Percentiles rank a stretch among this genome's conserved stretches.
Conservation (phyloP, 2,329 filamentous ascomycete species). For the Colletotrichum falcatum region DNA sequence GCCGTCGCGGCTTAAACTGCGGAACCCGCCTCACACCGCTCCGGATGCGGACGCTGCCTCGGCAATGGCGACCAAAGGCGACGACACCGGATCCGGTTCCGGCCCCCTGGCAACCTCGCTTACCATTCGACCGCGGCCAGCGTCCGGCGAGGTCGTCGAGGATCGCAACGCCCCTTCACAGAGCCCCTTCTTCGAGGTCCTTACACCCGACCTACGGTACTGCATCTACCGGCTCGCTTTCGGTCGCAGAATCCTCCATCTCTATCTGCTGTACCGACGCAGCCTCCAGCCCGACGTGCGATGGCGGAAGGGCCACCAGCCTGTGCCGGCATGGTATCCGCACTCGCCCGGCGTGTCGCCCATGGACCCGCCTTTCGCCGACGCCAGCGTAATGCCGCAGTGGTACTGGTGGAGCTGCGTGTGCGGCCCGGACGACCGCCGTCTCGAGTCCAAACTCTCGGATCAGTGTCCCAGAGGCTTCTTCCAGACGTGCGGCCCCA, state of each 20-base stretch:
- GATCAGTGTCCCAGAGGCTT: conserved; percentile 40
- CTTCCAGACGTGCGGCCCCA: conserved; percentile 36
- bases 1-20: conserved; percentile 6
- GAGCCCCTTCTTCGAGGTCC: conserved; percentile 38
- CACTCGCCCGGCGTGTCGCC: conserved; percentile 39
- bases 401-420: conserved; percentile 43
- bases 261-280: conserved; percentile 40
- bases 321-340: conserved; percentile 38
- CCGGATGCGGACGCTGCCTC: conserved; percentile 35
- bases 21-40: conserved; percentile 30
- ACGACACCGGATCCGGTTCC: neutral
- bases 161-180: neutral
- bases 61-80: conserved; percentile 17
- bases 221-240: conserved; percentile 41
- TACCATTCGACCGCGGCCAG: conserved; percentile 10
- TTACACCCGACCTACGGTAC: conserved; percentile 38
- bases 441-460: conserved; percentile 34
- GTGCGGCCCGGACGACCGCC: conserved; percentile 36
- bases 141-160: neutral
- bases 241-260: conserved; percentile 34
- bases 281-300: conserved; percentile 35
- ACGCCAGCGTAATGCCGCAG: conserved; percentile 33
- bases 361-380: conserved; percentile 38
- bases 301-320: conserved; percentile 40
- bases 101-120: conserved; percentile 1